Evolutionary conservation across 169 alveolate species (phyloP), one percentile per base, ranked within the genome.

Genomic region (Plasmodium gaboni): DNA sequence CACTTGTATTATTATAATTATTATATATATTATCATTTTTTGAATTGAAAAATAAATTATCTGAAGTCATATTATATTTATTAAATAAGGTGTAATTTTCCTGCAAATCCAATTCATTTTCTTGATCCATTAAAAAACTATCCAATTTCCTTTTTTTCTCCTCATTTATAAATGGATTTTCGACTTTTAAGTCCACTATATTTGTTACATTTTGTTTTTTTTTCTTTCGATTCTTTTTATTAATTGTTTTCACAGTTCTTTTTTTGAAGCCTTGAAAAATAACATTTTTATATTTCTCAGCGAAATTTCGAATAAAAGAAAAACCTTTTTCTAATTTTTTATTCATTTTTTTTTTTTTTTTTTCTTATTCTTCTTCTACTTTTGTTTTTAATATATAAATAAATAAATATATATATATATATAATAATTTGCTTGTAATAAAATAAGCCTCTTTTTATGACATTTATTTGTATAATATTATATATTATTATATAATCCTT

Each of bases 31-130:
- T 55, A 55, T 55, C 64, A 15, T 10, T 55, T 55, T 55, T 22
- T 6, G 6, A 15, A 15, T n/a, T 55, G 42, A 50, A 65, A 46
- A 78, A 65, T 48, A 78, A 44, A 42, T 78, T 44, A 78, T 65
- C 53, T 19, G 89, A n/a, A 26, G 6, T 26, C 15, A 28, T 44
- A 44, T 78, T 64, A 64, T 28, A 78, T 50, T 78, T 78, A 70
- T 42, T 78, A 65, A 78, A 65, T 32, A 78, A 2, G 19, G 74
- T 19, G 42, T 64, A 64, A 69, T 78, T 78, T 78, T 78, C 89
- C 6, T 78, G 89, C 1, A 24, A 64, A 78, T 78, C 89, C 68
- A 78, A 26, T 65, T 63, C 89, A 9, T 64, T 78, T 19, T 78
- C 89, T 57, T 78, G 89, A 57, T 65, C 50, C 50, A 78, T 78